A percentile compares a stretch with the other conserved stretches of the same genome.
Evolutionary conservation across 768 basidiomycete genomes (phyloP).

Genomic region (Leccinum obscurum): DNA sequence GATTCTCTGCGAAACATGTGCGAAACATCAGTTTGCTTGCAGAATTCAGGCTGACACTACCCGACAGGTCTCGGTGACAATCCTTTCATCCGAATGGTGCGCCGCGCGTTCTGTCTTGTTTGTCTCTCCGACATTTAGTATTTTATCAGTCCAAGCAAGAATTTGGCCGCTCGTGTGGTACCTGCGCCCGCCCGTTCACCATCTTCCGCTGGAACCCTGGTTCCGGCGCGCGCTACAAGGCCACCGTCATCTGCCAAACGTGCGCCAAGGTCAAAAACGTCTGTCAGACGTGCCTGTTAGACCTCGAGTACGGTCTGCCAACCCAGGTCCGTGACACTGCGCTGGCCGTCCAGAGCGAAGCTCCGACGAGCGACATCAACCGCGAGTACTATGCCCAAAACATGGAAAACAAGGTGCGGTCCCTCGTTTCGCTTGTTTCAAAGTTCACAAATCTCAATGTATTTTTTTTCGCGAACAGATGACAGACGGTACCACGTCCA

Average conservation of each 20-base stretch:
- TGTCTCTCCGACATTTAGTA: constrained; percentile 2
- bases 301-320: constrained; percentile 94
- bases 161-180: constrained; percentile 94
- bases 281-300: constrained; percentile 96
- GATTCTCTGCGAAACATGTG: constrained; percentile 91
- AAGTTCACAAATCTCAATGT: background rate
- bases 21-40: constrained; percentile 25
- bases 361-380: constrained; percentile 97
- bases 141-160: constrained; percentile 94
- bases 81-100: constrained; percentile 93
- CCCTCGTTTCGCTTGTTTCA: background rate
- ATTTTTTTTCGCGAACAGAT: constrained; percentile 46
- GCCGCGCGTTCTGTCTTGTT: constrained; percentile 19
- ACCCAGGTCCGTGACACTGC: constrained; percentile 98
- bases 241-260: constrained; percentile 95
- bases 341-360: constrained; percentile 77
- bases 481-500: constrained; percentile 62
- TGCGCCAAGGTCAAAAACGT: constrained; percentile 96
- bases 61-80: constrained; percentile 77
- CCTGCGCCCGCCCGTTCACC: constrained; percentile 94
- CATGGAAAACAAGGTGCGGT: constrained; percentile 73
- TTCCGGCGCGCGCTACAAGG: constrained; percentile 89
- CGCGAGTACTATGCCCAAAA: constrained; percentile 94
- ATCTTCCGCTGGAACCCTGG: constrained; percentile 99
- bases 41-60: constrained; percentile 7